These are phyloP conservation scores for Litsea cubeba DNA, from an alignment of 164 flowering plant species.

Conservation along the genomic window DNA sequence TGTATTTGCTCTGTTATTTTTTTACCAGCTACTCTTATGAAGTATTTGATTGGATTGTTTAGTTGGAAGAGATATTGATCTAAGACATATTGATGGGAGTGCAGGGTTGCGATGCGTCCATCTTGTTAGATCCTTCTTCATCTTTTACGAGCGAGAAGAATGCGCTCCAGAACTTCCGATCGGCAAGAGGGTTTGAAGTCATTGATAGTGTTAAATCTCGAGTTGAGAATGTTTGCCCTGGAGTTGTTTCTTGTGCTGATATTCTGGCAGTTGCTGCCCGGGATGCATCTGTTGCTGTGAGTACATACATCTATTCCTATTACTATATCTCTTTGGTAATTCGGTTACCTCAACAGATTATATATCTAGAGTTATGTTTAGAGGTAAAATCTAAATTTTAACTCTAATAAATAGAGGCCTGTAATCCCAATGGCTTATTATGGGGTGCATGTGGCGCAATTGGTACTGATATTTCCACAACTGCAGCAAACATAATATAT, in stretches of 20 bases:
- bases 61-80: neutral
- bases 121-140: slow-evolving; percentile 28
- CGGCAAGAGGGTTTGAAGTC: slow-evolving; percentile 30
- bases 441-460: no score
- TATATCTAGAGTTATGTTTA: no score
- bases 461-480: no score
- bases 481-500: no score
- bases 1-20: neutral
- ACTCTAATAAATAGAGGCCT: slow-evolving; percentile 24
- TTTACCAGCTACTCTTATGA: no score
- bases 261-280: slow-evolving; percentile 24
- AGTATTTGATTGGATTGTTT: no score
- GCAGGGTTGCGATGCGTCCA: slow-evolving; percentile 39
- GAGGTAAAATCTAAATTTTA: no score
- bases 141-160: slow-evolving; percentile 30
- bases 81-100: neutral
- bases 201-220: slow-evolving; percentile 30
- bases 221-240: slow-evolving; percentile 23
- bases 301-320: neutral
- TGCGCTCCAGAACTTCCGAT: slow-evolving; percentile 19
- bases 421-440: no score
- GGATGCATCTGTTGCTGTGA: slow-evolving; percentile 16
- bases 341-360: no score
- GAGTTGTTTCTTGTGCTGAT: slow-evolving; percentile 39
- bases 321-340: no score